These are phyloP conservation scores for Hericium rajendrae DNA, from an alignment of 768 basidiomycete genomes.

Conservation along the genomic window DNA sequence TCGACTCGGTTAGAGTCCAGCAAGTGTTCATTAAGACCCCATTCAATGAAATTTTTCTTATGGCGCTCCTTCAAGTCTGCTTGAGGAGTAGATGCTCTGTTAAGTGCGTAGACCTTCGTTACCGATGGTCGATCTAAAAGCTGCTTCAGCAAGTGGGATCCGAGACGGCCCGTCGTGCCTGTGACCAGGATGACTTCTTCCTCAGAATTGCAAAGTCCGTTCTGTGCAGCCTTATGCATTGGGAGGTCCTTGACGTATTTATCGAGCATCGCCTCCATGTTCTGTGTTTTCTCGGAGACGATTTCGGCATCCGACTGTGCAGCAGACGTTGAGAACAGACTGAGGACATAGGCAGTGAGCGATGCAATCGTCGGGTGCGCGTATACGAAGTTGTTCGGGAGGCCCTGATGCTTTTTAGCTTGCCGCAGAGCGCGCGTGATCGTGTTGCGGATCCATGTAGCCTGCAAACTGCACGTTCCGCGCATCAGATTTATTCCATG, in stretches of 20 bases:
- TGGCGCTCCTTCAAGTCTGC: conserved; percentile 4
- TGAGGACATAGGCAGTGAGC: conserved; percentile 15
- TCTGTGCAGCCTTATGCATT: conserved; percentile 4
- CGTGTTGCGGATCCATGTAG: conserved; percentile 25
- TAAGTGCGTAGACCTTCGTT: conserved; percentile 17
- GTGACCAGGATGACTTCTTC: conserved; percentile 22
- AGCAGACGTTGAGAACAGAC: background rate
- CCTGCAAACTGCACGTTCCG: conserved; percentile 18
- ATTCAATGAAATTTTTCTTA: conserved; percentile 7
- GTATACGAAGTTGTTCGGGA: conserved; percentile 27
- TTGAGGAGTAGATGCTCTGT: background rate
- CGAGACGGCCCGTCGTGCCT: conserved; percentile 25
- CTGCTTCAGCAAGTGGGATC: conserved; percentile 18
- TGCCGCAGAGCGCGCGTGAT: conserved; percentile 20
- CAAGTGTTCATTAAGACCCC: conserved; percentile 8
- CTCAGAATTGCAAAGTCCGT: background rate
- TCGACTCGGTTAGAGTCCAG: conserved; percentile 3
- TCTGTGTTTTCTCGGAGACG: conserved; percentile 8
- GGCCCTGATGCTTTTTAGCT: conserved; percentile 2
- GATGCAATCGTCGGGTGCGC: conserved; percentile 30
- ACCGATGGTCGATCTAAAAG: conserved; percentile 15
- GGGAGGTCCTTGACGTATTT: conserved; percentile 25
- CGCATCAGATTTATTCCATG: background rate
- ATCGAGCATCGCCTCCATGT: conserved; percentile 30
- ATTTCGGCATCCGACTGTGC: conserved; percentile 3